These are phyloP conservation scores for Leccinum imitatum DNA, from an alignment of 768 basidiomycete species.

Conservation along the genomic window DNA sequence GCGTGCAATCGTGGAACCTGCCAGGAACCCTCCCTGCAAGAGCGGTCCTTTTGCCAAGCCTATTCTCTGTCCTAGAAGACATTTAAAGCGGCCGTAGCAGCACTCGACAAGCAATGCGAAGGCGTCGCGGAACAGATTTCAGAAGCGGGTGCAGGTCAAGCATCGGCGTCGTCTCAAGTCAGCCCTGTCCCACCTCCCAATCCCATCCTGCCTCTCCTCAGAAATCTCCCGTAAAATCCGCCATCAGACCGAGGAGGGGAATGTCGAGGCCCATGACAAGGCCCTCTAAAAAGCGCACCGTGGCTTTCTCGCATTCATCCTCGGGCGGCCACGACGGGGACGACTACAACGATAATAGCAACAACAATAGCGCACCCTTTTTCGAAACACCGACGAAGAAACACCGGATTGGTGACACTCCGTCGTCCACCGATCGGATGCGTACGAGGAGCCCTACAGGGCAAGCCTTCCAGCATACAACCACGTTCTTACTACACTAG, in stretches of 20 bases:
- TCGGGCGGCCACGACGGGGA: constrained; percentile 18
- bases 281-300: constrained; percentile 35
- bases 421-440: constrained; percentile 12
- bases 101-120: constrained; percentile 28
- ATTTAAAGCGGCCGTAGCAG: constrained; percentile 22
- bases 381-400: constrained; percentile 46
- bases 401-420: constrained; percentile 28
- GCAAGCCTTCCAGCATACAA: constrained; percentile 63
- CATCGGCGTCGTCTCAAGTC: constrained; percentile 2
- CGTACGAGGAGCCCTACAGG: constrained; percentile 65
- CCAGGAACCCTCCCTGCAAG: constrained; percentile 15
- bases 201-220: constrained; percentile 7
- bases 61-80: constrained; percentile 15
- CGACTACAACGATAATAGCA: neutral
- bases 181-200: neutral
- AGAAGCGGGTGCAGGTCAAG: constrained; percentile 1
- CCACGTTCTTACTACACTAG: constrained; percentile 44
- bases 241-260: constrained; percentile 14
- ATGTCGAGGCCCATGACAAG: constrained; percentile 3
- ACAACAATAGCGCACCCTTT: constrained; percentile 16
- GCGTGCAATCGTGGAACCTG: neutral
- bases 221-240: constrained; percentile 24
- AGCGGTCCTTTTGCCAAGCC: constrained; percentile 17
- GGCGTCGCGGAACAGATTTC: constrained; percentile 23
- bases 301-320: constrained; percentile 15